Base-by-base conservation (phyloP, 2,329 filamentous ascomycete genomes). In the Penicillium vulpinum region DNA sequence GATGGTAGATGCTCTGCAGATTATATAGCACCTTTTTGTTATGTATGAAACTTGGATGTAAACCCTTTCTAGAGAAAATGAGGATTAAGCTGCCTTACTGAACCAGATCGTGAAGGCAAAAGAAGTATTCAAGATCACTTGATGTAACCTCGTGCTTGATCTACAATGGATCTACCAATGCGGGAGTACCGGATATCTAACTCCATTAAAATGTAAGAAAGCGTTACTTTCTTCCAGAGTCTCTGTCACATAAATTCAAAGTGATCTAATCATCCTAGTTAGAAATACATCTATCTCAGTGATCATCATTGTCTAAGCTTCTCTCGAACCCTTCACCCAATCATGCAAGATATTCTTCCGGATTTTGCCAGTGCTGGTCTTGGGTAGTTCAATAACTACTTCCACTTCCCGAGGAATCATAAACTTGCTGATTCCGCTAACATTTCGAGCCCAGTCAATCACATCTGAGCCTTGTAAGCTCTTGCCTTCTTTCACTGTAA, bases 281-380 rank as follows among this genome's bases (percentile, higher is more conserved):
- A 35, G 18, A 35, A 8, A 24, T 24, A 35, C 8, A 3, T 21
- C 2, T 8, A 24, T 35, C 15, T 24, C 21, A n/a, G 10, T 9
- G 1, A 8, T 13, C 3, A 10, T 18, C 6, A 21, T 33, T 31
- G 9, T 55, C 48, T 56, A 52, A 5, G 4, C 24, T 47, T 29
- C 46, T 50, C 58, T 75, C 72, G 15, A 70, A 75, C 39, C 83
- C 83, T 70, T 90, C 2, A 89, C 90, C 93, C 92, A 96, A 65
- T 91, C 88, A 58, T 94, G 80, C 54, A 99, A 75, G 7, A 96
- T 85, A 68, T 96, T 97, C 85, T 99, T 99, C 83, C 91, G 88
- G 58, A 97, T 83, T 82, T 99, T 99, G 3, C 94, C 94, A 0
- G 94, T 99, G 74, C 90, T 94, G 28, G 94, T 99, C 83, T 99